Evolutionary conservation across 495 filamentous ascomycete genomes (phyloP).

Genomic region (Parathielavia hyrcaniae): DNA sequence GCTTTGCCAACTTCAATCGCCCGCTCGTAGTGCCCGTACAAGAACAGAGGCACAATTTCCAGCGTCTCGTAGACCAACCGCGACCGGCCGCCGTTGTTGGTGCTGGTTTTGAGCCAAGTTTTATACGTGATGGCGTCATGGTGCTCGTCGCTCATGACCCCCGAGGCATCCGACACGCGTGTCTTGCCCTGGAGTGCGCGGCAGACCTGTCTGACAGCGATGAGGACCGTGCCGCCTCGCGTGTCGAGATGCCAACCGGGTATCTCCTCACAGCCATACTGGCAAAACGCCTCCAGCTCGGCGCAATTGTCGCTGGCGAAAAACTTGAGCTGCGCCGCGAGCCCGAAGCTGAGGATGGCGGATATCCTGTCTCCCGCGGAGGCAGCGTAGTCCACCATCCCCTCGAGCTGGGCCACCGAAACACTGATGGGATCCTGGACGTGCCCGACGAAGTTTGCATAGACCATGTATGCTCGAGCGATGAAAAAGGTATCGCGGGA

Average conservation of each 20-base stretch:
- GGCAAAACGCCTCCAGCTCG: conserved; percentile 68
- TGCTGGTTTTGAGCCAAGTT: conserved; percentile 42
- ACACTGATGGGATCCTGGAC: conserved; percentile 56
- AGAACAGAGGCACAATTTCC: conserved; percentile 63
- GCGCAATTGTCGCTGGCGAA: conserved; percentile 68
- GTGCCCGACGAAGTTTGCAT: conserved; percentile 69
- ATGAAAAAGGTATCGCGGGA: conserved; percentile 63
- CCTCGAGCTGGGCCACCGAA: conserved; percentile 57
- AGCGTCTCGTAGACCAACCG: conserved; percentile 66
- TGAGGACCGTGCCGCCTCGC: conserved; percentile 69
- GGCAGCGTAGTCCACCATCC: conserved; percentile 63
- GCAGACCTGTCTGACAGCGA: conserved; percentile 64
- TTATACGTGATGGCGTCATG: conserved; percentile 63
- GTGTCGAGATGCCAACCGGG: conserved; percentile 67
- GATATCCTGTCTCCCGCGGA: conserved; percentile 68
- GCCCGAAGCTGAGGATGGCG: conserved; percentile 65
- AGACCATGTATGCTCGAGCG: conserved; percentile 64
- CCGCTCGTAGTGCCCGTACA: conserved; percentile 67
- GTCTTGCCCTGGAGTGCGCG: conserved; percentile 84
- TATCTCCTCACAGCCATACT: conserved; percentile 68
- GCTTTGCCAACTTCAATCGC: conserved; percentile 60
- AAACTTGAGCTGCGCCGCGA: conserved; percentile 63
- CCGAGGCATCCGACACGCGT: conserved; percentile 44
- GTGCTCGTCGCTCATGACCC: conserved; percentile 64
- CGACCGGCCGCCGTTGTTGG: conserved; percentile 46